phyloP scores from a whole-genome alignment of 1,139 yeast species.

The Diutina mesorugosa region DNA sequence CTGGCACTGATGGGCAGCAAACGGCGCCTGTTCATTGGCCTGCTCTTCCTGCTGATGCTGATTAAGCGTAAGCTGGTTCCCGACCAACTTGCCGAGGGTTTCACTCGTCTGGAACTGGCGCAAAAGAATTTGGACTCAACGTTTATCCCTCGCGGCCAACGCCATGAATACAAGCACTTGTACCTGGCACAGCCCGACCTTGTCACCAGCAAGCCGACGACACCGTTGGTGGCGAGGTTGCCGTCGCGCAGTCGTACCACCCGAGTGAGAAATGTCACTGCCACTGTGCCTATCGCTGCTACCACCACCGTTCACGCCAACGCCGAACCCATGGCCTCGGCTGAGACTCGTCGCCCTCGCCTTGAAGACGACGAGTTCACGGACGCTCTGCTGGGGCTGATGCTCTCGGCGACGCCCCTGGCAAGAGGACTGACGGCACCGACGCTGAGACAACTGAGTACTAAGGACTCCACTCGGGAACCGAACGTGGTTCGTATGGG shows the following conservation, averaged over 20 bases:
- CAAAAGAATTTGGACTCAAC: not conserved
- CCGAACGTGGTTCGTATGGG: not conserved
- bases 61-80: not conserved
- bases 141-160: not conserved
- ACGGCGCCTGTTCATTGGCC: not conserved
- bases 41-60: not conserved
- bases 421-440: not conserved
- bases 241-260: not conserved
- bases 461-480: not conserved
- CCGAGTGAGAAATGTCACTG: too few relatives aligned
- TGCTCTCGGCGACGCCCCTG: not conserved
- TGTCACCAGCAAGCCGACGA: not conserved
- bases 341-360: not conserved
- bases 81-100: not conserved
- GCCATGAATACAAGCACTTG: not conserved
- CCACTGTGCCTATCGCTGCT: not conserved
- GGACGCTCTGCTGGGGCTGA: slow-evolving; percentile 1
- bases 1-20: not conserved
- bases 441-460: not conserved
- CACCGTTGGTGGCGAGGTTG: not conserved
- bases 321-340: not conserved
- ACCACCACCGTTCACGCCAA: not conserved
- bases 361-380: not conserved
- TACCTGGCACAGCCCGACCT: not conserved
- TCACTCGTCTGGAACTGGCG: not conserved